Percentiles rank a stretch among this genome's conserved stretches.
Conservation (phyloP, 495 filamentous ascomycete species). For the Penicillium angulare region DNA sequence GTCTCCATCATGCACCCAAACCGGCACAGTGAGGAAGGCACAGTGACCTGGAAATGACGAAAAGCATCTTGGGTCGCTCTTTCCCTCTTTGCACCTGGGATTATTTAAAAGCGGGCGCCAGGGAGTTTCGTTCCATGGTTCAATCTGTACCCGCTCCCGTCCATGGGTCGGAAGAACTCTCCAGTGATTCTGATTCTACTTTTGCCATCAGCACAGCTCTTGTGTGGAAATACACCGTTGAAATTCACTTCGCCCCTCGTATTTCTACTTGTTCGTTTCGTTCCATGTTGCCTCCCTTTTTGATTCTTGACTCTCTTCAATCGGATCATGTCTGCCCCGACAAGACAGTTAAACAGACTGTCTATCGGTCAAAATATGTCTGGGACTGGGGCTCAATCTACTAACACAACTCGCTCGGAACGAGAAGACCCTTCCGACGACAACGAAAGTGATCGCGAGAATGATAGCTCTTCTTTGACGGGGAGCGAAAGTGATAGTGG, state of each 20-base stretch:
- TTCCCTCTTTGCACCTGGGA: slow-evolving; percentile 2
- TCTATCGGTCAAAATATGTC: slow-evolving; percentile 38
- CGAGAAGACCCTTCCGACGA: slow-evolving; percentile 20
- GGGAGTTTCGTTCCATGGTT: slow-evolving; percentile 29
- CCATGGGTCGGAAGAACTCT: slow-evolving; percentile 45
- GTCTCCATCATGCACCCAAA: background rate
- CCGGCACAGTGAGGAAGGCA: background rate
- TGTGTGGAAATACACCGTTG: background rate
- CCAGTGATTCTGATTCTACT: slow-evolving; percentile 11
- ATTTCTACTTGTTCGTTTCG: background rate
- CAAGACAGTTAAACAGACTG: slow-evolving; percentile 39
- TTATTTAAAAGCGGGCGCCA: slow-evolving; percentile 34
- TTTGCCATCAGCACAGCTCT: slow-evolving; percentile 6
- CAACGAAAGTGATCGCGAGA: slow-evolving; percentile 17
- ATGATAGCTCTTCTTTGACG: slow-evolving; percentile 9
- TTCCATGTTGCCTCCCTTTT: no score
- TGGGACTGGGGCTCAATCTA: slow-evolving; percentile 21
- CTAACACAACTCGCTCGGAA: slow-evolving; percentile 20
- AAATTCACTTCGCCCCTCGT: background rate
- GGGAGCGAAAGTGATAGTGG: background rate
- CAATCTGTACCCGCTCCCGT: slow-evolving; percentile 35
- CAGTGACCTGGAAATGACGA: background rate
- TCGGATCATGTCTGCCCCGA: slow-evolving; percentile 40
- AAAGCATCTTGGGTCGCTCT: background rate
- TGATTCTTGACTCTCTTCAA: no score